phyloP scores from a whole-genome alignment of 2,329 filamentous ascomycete species.

The Graphilbum ipis-grandicollis region DNA sequence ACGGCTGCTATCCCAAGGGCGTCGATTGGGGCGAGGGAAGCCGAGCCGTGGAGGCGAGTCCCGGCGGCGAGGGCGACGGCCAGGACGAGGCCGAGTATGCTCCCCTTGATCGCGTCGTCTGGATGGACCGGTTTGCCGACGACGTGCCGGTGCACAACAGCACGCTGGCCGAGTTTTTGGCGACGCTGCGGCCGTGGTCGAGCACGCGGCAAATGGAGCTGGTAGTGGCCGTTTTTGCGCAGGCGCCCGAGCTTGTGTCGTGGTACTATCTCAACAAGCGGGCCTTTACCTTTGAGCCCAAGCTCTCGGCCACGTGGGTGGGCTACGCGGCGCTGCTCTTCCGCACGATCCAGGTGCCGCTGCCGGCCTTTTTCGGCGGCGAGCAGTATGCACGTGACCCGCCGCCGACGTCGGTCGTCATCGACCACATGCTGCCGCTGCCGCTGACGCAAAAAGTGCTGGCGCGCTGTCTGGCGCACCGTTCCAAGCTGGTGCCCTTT shows the following conservation, averaged over 20 bases:
- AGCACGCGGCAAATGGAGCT: slow-evolving; percentile 69
- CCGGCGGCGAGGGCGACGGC: too few species aligned
- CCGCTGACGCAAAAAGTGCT: slow-evolving; percentile 68
- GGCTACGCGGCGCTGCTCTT: slow-evolving; percentile 84
- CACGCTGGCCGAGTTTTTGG: slow-evolving; percentile 60
- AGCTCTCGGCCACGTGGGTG: slow-evolving; percentile 85
- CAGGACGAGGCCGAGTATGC: slow-evolving; percentile 18
- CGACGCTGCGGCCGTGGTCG: slow-evolving; percentile 67
- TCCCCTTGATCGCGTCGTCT: slow-evolving; percentile 51
- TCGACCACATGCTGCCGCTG: slow-evolving; percentile 75
- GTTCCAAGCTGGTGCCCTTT: slow-evolving; percentile 63
- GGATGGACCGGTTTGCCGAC: slow-evolving; percentile 49
- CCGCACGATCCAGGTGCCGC: slow-evolving; percentile 54
- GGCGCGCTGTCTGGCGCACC: slow-evolving; percentile 60
- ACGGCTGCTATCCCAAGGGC: slow-evolving; percentile 69
- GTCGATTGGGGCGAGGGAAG: too few species aligned
- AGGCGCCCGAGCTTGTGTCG: slow-evolving; percentile 71
- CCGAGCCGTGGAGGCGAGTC: too few species aligned
- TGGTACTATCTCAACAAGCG: slow-evolving; percentile 72
- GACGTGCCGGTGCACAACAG: slow-evolving; percentile 63
- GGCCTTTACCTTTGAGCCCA: slow-evolving; percentile 76
- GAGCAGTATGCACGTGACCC: slow-evolving; percentile 47
- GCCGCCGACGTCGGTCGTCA: slow-evolving; percentile 59
- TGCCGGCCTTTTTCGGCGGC: slow-evolving; percentile 58
- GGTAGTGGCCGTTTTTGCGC: slow-evolving; percentile 59